A percentile compares a stretch with the other conserved stretches of the same genome.
These are phyloP conservation scores for Yarrowia osloensis DNA, from an alignment of 805 yeast genomes.

Conservation along the genomic window DNA sequence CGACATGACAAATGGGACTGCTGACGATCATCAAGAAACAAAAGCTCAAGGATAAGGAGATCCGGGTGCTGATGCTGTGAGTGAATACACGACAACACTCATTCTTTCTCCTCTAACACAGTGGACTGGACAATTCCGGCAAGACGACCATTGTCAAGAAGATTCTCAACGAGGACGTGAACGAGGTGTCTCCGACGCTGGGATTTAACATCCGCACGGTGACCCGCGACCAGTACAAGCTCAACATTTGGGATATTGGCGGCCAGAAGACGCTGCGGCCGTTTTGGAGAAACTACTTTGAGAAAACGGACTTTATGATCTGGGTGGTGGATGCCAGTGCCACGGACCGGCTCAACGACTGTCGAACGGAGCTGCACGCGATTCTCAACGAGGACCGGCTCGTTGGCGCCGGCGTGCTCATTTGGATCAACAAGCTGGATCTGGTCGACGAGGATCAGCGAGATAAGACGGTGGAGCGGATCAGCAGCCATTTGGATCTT, in stretches of 20 bases:
- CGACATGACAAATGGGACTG: conserved; percentile 68
- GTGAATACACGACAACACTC: conserved; percentile 30
- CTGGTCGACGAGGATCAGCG: conserved; percentile 43
- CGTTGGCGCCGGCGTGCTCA: conserved; percentile 65
- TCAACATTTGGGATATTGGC: conserved; percentile 74
- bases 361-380: conserved; percentile 61
- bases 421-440: conserved; percentile 78
- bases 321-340: conserved; percentile 83
- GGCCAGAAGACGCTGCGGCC: conserved; percentile 83
- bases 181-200: conserved; percentile 78
- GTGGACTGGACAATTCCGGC: conserved; percentile 88
- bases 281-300: conserved; percentile 93
- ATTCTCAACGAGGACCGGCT: conserved; percentile 67
- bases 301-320: conserved; percentile 70
- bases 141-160: conserved; percentile 78
- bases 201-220: conserved; percentile 81
- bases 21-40: conserved; percentile 78
- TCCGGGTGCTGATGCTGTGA: conserved; percentile 65
- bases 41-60: conserved; percentile 74
- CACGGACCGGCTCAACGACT: conserved; percentile 63
- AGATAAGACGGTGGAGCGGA: conserved; percentile 31
- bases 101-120: neutral
- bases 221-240: conserved; percentile 40
- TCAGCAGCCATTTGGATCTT: conserved; percentile 41
- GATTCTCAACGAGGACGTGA: conserved; percentile 53